Conservation (phyloP, 139 green algal genomes). For the Chlamydomonas sp. region DNA sequence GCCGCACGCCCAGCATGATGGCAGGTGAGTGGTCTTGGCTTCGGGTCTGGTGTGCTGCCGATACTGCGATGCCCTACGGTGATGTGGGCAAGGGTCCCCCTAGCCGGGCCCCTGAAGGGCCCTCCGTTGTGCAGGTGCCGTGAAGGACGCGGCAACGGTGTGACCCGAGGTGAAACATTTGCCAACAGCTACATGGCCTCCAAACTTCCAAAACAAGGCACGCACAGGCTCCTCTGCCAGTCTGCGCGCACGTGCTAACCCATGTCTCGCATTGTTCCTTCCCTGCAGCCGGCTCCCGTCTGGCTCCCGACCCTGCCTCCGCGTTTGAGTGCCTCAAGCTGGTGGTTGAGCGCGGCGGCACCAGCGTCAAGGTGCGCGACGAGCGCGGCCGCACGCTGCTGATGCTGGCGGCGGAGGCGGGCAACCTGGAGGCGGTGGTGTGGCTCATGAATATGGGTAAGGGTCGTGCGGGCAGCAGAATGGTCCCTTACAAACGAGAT, state of each 20-base stretch:
- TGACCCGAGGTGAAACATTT: too few species aligned
- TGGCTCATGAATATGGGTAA: not conserved
- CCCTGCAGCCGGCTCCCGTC: not conserved
- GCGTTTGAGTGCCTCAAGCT: not conserved
- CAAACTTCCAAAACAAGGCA: too few species aligned
- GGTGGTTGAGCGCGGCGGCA: not conserved
- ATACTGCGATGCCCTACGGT: too few species aligned
- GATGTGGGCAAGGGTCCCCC: too few species aligned
- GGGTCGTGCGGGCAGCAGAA: not conserved
- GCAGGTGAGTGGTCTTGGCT: not conserved
- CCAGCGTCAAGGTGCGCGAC: not conserved
- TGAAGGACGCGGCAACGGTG: too few species aligned
- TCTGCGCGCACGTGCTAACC: too few species aligned
- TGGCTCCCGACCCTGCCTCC: not conserved
- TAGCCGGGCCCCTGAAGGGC: too few species aligned
- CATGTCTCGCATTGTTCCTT: not conserved
- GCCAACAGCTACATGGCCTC: too few species aligned
- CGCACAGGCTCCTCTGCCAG: too few species aligned
- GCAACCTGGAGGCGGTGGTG: not conserved
- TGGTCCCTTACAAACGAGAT: too few species aligned
- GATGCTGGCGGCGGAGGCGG: conserved; percentile 17
- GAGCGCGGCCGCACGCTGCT: not conserved
- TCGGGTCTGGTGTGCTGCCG: too few species aligned
- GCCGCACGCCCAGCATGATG: not conserved
- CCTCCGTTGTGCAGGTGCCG: too few species aligned